These are phyloP conservation scores for Microbotryum silenes-acaulis DNA, from an alignment of 1,284 basidiomycete species.

Conservation along the genomic window DNA sequence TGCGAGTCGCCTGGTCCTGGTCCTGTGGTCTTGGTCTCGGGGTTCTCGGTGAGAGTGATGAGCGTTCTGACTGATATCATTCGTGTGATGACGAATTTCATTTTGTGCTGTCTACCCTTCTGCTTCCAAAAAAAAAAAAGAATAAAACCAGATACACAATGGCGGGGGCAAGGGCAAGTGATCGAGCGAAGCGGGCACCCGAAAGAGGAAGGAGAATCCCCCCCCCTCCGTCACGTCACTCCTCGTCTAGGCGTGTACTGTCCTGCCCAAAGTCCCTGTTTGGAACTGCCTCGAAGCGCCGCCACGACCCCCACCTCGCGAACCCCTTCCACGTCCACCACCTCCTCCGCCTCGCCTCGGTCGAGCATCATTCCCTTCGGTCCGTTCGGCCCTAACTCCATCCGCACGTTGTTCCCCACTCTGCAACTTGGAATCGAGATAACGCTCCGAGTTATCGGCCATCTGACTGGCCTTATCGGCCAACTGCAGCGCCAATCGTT, in stretches of 20 bases:
- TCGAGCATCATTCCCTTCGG: conserved; percentile 35
- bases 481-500: conserved; percentile 76
- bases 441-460: conserved; percentile 95
- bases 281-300: conserved; percentile 25
- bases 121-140: too few species aligned
- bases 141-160: too few species aligned
- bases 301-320: conserved; percentile 13
- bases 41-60: too few species aligned
- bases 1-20: too few species aligned
- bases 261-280: conserved; percentile 21
- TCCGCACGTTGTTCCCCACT: conserved; percentile 38
- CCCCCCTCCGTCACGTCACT: too few species aligned
- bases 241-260: conserved; percentile 18
- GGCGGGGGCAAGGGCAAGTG: too few species aligned
- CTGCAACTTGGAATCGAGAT: conserved; percentile 71
- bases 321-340: conserved; percentile 23
- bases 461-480: conserved; percentile 79
- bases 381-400: conserved; percentile 55
- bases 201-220: too few species aligned
- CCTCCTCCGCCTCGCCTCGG: conserved; percentile 39
- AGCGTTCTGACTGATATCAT: too few species aligned
- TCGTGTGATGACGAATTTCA: too few species aligned
- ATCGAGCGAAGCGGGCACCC: too few species aligned
- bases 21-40: too few species aligned
- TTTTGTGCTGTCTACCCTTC: too few species aligned